A percentile compares a stretch with the other conserved stretches of the same genome.
phyloP scores from a whole-genome alignment of 768 basidiomycete species.

The Tylopilus sp. region DNA sequence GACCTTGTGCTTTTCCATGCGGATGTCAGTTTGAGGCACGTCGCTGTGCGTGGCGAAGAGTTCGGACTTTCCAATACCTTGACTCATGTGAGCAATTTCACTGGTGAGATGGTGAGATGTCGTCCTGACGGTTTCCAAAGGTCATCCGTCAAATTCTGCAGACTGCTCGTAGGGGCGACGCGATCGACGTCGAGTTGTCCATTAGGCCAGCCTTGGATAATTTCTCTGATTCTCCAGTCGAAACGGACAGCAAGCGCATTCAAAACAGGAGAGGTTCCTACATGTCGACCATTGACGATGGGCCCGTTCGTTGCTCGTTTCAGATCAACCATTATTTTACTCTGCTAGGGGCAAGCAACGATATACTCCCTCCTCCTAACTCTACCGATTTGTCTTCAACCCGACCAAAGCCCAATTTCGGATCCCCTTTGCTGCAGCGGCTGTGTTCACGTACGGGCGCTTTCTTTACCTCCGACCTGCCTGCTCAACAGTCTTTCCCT shows the following conservation, averaged over 20 bases:
- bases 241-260: slow-evolving; percentile 19
- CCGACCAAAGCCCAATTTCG: slow-evolving; percentile 41
- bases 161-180: slow-evolving; percentile 68
- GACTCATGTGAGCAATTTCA: slow-evolving; percentile 65
- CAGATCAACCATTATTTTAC: slow-evolving; percentile 52
- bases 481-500: slow-evolving; percentile 37
- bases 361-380: slow-evolving; percentile 8
- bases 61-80: slow-evolving; percentile 78
- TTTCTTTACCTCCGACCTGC: slow-evolving; percentile 35
- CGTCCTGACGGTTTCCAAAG: slow-evolving; percentile 46
- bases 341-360: slow-evolving; percentile 17
- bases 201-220: slow-evolving; percentile 37
- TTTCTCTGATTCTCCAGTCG: slow-evolving; percentile 23
- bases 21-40: slow-evolving; percentile 83
- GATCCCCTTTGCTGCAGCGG: slow-evolving; percentile 53
- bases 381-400: slow-evolving; percentile 7
- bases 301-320: slow-evolving; percentile 52
- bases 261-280: slow-evolving; percentile 26
- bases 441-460: slow-evolving; percentile 61
- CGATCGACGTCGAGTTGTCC: slow-evolving; percentile 80
- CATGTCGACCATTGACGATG: slow-evolving; percentile 27
- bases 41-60: slow-evolving; percentile 82
- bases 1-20: slow-evolving; percentile 90
- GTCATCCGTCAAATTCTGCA: slow-evolving; percentile 79
- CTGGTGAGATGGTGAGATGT: neutral